Base-by-base conservation (phyloP, 768 basidiomycete genomes). In the Mycena rosella region DNA sequence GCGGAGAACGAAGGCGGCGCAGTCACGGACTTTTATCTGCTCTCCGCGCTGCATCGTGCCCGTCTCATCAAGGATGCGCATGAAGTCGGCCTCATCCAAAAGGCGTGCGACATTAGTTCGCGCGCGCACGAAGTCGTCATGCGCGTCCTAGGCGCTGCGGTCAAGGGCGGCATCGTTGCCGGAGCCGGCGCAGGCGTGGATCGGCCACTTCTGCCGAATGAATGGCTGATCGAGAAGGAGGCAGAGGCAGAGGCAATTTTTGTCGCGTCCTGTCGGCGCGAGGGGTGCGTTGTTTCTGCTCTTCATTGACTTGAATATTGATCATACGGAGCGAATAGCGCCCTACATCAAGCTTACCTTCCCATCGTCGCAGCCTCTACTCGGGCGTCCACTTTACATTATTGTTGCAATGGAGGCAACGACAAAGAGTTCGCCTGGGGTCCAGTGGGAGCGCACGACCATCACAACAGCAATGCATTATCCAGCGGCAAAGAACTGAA, bases 191-290 rank as follows among this genome's bases (percentile, higher is more conserved):
- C 82, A 34, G 86, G 82, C 13, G 80, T 80, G 5, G 79, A 80
- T 13, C 79, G 86, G 5, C 89, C 89, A 0, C 78, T 87, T 6
- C 81, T 94, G 3, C 94, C 93, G 2, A 84, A 86, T 4, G 92
- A 96, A 73, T 98, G 96, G 93, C 81, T 95, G 49, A 94, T 98
- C 18, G 89, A 94, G 80, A 94, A 92, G 72, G 97, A 99, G 78
- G 91, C 90, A 0, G 96, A 98, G 77, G 97, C 96, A 0, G 96
- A 97, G 76, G 97, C 96, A 0, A 85, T 96, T 10, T 99, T 98
- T 69, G 93, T 95, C 0, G 95, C 96, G 3, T 91, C 91, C 1
- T 98, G 96, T 79, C 83, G 95, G 56, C 84, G 95, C 63, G 91
- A 95, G 80, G 96, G 95, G 95, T 96, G 58, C 71, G 89, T 78